Evolutionary conservation across 2,329 filamentous ascomycete species (phyloP).

Genomic region (Aspergillus sp.): DNA sequence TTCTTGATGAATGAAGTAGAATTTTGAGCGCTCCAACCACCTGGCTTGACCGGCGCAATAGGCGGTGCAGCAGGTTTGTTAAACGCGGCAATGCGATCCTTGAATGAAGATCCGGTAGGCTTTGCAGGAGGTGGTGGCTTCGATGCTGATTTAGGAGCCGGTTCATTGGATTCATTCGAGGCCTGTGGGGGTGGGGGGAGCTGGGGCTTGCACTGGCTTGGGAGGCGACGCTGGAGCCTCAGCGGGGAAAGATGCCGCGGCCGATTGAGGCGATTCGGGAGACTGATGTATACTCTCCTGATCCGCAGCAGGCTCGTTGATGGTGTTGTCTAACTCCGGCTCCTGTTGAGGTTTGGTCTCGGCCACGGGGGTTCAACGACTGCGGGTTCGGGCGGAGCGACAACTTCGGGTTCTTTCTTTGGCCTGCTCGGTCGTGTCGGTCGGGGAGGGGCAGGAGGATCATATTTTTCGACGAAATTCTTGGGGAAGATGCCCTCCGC

Average conservation of each 20-base stretch:
- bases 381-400: conserved; percentile 31
- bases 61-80: conserved; percentile 85
- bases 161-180: conserved; percentile 17
- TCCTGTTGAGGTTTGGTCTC: conserved; percentile 30
- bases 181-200: conserved; percentile 19
- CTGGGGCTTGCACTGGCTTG: conserved; percentile 17
- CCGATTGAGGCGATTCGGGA: conserved; percentile 17
- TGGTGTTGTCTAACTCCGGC: conserved; percentile 23
- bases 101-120: conserved; percentile 73
- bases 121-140: conserved; percentile 67
- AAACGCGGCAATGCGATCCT: conserved; percentile 93
- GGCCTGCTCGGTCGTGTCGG: conserved; percentile 66
- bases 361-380: conserved; percentile 20
- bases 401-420: conserved; percentile 57
- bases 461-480: conserved; percentile 96
- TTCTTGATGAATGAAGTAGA: conserved; percentile 82
- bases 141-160: conserved; percentile 38
- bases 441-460: conserved; percentile 83
- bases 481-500: conserved; percentile 86
- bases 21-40: conserved; percentile 53
- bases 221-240: conserved; percentile 22
- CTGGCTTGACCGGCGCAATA: conserved; percentile 83
- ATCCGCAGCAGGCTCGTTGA: conserved; percentile 16
- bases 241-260: conserved; percentile 19
- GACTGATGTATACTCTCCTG: conserved; percentile 15